Percentiles rank a stretch among this genome's conserved stretches.
Conservation (phyloP, 2,329 filamentous ascomycete genomes). For the Exophiala sp. region DNA sequence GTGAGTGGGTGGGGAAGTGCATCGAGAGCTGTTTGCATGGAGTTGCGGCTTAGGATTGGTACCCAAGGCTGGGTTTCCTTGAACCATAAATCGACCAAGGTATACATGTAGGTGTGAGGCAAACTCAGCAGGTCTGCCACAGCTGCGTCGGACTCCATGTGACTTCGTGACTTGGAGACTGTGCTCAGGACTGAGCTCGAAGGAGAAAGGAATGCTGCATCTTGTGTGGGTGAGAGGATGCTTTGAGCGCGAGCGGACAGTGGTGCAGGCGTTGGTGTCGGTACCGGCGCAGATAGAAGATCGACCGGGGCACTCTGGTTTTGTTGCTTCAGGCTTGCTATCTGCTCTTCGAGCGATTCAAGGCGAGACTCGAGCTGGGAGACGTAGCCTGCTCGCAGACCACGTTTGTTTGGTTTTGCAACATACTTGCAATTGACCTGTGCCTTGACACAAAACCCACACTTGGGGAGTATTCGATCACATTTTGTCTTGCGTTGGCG, state of each 20-base stretch:
- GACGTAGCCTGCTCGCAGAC: slow-evolving; percentile 38
- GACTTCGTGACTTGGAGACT: neutral
- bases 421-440: slow-evolving; percentile 29
- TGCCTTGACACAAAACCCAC: slow-evolving; percentile 30
- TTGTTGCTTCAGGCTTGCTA: slow-evolving; percentile 23
- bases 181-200: neutral
- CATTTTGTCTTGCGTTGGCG: slow-evolving; percentile 33
- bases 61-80: slow-evolving; percentile 38
- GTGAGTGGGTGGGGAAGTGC: slow-evolving; percentile 19
- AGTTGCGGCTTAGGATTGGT: slow-evolving; percentile 32
- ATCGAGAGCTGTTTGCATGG: slow-evolving; percentile 19
- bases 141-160: slow-evolving; percentile 20
- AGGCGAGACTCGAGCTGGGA: slow-evolving; percentile 36
- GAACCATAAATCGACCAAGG: slow-evolving; percentile 35
- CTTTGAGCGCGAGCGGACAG: neutral
- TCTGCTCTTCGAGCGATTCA: slow-evolving; percentile 26
- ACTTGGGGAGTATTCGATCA: slow-evolving; percentile 28
- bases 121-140: slow-evolving; percentile 24
- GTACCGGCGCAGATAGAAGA: neutral
- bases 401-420: slow-evolving; percentile 29
- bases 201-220: slow-evolving; percentile 7
- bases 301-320: neutral
- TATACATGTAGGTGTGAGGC: slow-evolving; percentile 21
- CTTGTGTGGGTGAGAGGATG: slow-evolving; percentile 4
- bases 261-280: neutral